phyloP scores from a whole-genome alignment of 2,329 filamentous ascomycete species.

The Simplicillium sp. region DNA sequence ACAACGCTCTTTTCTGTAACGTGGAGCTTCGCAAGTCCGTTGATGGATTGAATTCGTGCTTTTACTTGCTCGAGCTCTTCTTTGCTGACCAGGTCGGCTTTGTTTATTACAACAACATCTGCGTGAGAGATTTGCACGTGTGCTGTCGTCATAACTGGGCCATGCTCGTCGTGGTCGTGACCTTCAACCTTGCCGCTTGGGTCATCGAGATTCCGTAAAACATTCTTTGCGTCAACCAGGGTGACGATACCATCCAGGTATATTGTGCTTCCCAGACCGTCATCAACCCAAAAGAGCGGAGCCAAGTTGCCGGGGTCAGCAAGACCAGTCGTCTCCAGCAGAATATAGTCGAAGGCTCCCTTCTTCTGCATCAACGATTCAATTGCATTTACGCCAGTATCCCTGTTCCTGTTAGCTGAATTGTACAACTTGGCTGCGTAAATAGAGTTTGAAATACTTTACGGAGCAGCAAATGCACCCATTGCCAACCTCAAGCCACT shows the following conservation, averaged over 20 bases:
- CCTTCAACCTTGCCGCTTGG: constrained; percentile 43
- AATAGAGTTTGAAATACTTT: constrained; percentile 57
- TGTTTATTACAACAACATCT: constrained; percentile 92
- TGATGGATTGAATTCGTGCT: constrained; percentile 72
- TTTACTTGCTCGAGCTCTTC: constrained; percentile 61
- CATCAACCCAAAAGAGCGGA: constrained; percentile 95
- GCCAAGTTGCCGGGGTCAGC: constrained; percentile 94
- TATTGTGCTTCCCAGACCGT: constrained; percentile 87
- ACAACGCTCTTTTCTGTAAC: constrained; percentile 73
- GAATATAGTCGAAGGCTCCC: constrained; percentile 92
- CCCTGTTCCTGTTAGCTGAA: constrained; percentile 43
- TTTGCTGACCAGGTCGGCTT: constrained; percentile 70
- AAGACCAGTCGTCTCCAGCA: constrained; percentile 90
- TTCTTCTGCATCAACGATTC: constrained; percentile 92
- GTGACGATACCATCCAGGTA: constrained; percentile 97
- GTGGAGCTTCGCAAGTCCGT: constrained; percentile 77
- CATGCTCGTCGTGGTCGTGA: constrained; percentile 42
- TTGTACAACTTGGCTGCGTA: too few species aligned
- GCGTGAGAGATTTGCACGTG: constrained; percentile 96
- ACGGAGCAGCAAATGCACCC: constrained; percentile 97
- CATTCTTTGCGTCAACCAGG: constrained; percentile 89
- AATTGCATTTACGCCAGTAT: constrained; percentile 87
- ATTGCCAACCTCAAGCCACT: constrained; percentile 94
- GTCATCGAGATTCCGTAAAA: constrained; percentile 73
- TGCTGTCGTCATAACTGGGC: constrained; percentile 76